Base-by-base conservation (phyloP, 192 early-diverging fungal species). In the Coemansia sp. region DNA sequence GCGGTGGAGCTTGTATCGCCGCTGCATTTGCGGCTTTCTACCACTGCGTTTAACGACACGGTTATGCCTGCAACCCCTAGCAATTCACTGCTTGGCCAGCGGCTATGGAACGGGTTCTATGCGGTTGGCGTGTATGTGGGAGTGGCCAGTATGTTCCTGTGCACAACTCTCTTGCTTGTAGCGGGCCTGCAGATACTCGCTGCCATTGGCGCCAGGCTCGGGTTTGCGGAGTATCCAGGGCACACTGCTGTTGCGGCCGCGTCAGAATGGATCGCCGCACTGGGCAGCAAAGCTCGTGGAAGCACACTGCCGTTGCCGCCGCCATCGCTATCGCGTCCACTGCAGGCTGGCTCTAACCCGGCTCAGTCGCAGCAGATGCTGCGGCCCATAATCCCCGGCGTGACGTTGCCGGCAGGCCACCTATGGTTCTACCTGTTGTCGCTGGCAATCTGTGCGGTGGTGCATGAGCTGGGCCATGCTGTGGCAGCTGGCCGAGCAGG, bases 401-500 rank as follows among this genome's bases (percentile, higher is more conserved):
- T 71, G 12, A 71, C 67, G 13, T 23, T 71, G 47, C 67, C 67
- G 13, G 14, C 56, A 13, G 55, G 34, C 8, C 60, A 71, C 34
- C 28, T 64, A 10, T 53, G 51, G 51, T 44, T 64, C 47, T 71
- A 64, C 31, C 10, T 60, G 29, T 11, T 51, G 4, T 39, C 67
- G n/a, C 38, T 71, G 17, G 42, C 37, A 10, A 7, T 40, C 0
- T 63, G 60, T 14, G 60, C 67, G 1, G 36, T 50, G 0, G 39
- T 60, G 1, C 67, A 71, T 31, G 67, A 71, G 51, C n/a, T 52
- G 4, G 67, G 67, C 9, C 67, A 71, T 25, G 67, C 67, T 9
- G 7, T 71, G 10, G 66, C 66, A 2, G 54, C 67, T 1, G 67
- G 42, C 10, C 27, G 41, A n/a, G 38, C 46, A 2, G 10, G 28